Base-by-base conservation (phyloP, 2,329 filamentous ascomycete genomes). In the Teratosphaeriaceae sp. region DNA sequence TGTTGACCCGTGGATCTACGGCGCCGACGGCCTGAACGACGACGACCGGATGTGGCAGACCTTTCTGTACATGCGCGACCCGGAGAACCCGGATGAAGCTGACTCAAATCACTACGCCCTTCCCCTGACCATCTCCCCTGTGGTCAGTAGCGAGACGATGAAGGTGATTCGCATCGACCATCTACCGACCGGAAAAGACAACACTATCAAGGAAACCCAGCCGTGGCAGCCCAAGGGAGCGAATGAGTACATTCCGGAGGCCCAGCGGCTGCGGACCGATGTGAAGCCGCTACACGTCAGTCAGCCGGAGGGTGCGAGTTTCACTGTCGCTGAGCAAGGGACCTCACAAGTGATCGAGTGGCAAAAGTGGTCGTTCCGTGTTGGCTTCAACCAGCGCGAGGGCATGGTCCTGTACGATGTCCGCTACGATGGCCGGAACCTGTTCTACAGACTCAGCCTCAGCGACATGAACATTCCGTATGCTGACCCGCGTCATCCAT, bases 1-100 rank as follows among this genome's bases (percentile, higher is more conserved):
- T 47, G 69, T 71, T 39, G 78, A 80, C 49, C 77, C 77, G 0
- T 88, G 84, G 84, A 85, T 85, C 27, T 88, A 87, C 49, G 78
- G 69, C 7, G 63, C 68, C 9, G 70, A 73, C 53, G 71, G 70
- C n/a, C 52, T 73, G 30, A 58, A 64, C 41, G 70, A 74, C 40
- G 67, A 71, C 40, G 65, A 70, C 9, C 58, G 70, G 15, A 49
- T 55, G 50, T 53, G 41, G 37, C 80, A 84, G 57, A 80, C 76
- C 61, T 84, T 81, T 63, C 61, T 84, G 42, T 85, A 85, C 62
- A 72, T 83, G 63, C 69, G 78, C 18, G 80, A 82, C 50, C 78
- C 79, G 2, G 64, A 68, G 22, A 80, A 84, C 55, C 54, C 75
- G 0, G 58, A 65, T 5, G 76, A 83, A 53, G 61, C 65, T n/a